Base-by-base conservation (phyloP, 495 filamentous ascomycete species). In the Hamigera avellanea region DNA sequence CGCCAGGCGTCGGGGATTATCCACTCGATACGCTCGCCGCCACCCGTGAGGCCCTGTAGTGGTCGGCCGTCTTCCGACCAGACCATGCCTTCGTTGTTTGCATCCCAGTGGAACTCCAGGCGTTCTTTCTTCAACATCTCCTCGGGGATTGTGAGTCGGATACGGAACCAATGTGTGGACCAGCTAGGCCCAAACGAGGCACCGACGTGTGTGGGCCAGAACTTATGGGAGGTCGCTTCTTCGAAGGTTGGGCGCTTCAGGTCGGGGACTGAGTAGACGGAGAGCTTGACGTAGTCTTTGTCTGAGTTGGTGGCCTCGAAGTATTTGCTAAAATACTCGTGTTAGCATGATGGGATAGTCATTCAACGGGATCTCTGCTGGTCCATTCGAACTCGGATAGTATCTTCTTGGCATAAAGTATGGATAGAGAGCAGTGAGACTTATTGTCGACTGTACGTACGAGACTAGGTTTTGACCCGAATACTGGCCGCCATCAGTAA, bases 151-250 rank as follows among this genome's bases (percentile, higher is more conserved):
- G 69, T 83, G 37, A 98, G 62, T 28, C 75, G 62, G 36, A 94
- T 73, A 29, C 77, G 80, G 70, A 96, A 91, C 91, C 91, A 98
- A 58, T 95, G 89, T n/a, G 91, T 98, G 0, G 86, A 86, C 91
- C 91, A 98, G 31, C 86, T 88, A 8, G 91, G 91, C 3, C 91
- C 91, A 47, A 95, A 95, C 10, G 66, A 73, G 38, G 78, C 69
- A 19, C 89, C 87, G 36, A 86, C 77, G 12, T 67, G 64, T 1
- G 89, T 82, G n/a, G 73, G 62, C 19, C 68, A 68, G 61, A 93
- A 98, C 26, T 83, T 67, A 40, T 88, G 76, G 14, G 75, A 80
- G 23, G 78, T 81, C 13, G 89, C 91, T 26, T 95, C 86, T 38
- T 88, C 56, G 62, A 98, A 98, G n/a, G 81, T 74, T 10, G 93